Base-by-base conservation (phyloP, 1,284 basidiomycete species). In the Moesziomyces globuligerus region DNA sequence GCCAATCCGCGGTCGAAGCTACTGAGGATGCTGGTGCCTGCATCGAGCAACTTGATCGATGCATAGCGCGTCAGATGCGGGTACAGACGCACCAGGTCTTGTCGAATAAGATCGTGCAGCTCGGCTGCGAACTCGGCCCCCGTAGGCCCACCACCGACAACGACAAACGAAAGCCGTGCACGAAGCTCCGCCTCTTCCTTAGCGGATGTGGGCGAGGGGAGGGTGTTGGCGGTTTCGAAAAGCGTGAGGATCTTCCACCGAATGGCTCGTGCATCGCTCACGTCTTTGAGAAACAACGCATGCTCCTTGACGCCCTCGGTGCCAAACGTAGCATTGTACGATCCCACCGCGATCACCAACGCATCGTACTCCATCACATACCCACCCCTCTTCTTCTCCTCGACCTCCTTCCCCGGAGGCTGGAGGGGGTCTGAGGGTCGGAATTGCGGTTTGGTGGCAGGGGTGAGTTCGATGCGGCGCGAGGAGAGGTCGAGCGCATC, bases 311-410 rank as follows among this genome's bases (percentile, higher is more conserved):
- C 78, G 2, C 82, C 83, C 4, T 76, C 68, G 48, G 86, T 84
- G 57, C 89, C 89, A 56, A 86, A 87, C 0, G 84, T 93, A 75
- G 92, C 91, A 1, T 88, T 89, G 82, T 94, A 93, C 48, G 90
- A 89, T 0, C 93, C 93, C 1, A 92, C 91, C 2, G 90, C 88
- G 50, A 94, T 88, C 42, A 94, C 88, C 7, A 95, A 86, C 81
- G 90, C 91, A 83, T 94, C 92, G 76, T 67, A 78, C 3, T 42
- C 26, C 3, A 78, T 25, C 18, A 46, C 29, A 18, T 72, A 78
- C 34, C 20, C 46, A 3, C 20, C 28, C 24, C 45, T 7, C 9
- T 18, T 49, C 18, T 26, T 8, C 11, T 4, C 24, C 17, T n/a
- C 23, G 11, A 6, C 18, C 32, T 18, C 23, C 32, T 51, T 15